A percentile compares a stretch with the other conserved stretches of the same genome.
phyloP scores from a whole-genome alignment of 2,329 filamentous ascomycete species.

The Dactylella cylindrospora region DNA sequence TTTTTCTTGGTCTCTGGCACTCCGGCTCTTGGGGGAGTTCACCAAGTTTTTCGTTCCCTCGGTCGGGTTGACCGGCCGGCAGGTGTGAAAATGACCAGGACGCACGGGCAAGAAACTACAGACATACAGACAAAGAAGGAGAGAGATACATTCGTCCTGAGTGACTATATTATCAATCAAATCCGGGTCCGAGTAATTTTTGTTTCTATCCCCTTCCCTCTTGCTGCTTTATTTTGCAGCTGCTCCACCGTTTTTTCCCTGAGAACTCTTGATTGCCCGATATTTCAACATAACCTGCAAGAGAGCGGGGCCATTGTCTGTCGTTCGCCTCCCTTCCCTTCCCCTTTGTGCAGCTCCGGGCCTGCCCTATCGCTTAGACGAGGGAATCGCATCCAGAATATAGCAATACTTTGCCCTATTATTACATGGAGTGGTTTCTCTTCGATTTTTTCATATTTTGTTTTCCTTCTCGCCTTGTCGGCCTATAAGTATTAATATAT shows the following conservation, averaged over 20 bases:
- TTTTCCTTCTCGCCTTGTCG: no score
- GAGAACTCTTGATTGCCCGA: no score
- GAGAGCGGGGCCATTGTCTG: background rate
- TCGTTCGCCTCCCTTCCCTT: constrained; percentile 41
- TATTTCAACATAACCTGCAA: background rate
- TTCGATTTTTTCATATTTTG: no score
- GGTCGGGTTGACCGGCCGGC: constrained; percentile 40
- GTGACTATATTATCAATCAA: constrained; percentile 37
- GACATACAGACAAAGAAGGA: constrained; percentile 24
- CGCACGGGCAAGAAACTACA: constrained; percentile 18
- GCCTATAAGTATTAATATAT: background rate
- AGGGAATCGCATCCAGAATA: no score
- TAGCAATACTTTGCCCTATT: no score
- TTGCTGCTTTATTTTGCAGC: background rate
- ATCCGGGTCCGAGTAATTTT: no score
- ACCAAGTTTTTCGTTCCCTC: constrained; percentile 23
- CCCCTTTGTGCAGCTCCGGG: constrained; percentile 43
- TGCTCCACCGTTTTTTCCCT: background rate
- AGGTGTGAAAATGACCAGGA: constrained; percentile 20
- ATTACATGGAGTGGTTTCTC: no score
- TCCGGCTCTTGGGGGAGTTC: constrained; percentile 32
- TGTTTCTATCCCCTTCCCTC: constrained; percentile 8
- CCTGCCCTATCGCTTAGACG: constrained; percentile 44
- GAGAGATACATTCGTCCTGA: background rate
- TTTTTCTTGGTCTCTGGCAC: constrained; percentile 43